Base-by-base conservation (phyloP, 139 green algal genomes). In the Chlamydomonas eustigma region DNA sequence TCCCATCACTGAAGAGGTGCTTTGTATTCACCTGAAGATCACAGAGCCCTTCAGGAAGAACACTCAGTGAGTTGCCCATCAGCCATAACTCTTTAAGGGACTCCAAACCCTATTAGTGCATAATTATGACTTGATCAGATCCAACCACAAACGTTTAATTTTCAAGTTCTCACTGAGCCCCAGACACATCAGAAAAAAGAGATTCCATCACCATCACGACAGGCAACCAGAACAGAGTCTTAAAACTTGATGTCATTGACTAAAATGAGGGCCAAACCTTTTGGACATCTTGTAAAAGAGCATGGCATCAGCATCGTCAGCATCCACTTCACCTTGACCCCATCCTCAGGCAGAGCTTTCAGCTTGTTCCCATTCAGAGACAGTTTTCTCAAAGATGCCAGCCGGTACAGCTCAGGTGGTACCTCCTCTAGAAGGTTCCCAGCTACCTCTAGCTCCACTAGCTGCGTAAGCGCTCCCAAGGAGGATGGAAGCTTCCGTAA, bases 341-440 rank as follows among this genome's bases (percentile, higher is more conserved):
- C 44, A 32, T 80, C 24, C 37, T 74, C 63, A 0, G 89, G 89
- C 67, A 93, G 81, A 25, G 33, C 12, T 0, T 77, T 66, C 30
- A 94, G 79, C 33, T 39, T 50, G 81, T 94, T 93, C 66, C 88
- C 90, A 35, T 93, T 84, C 65, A 94, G 72, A 38, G 70, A 85
- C 36, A 94, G 73, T 74, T 84, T 84, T 50, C 82, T 39, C 58
- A 94, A 73, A 1, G 37, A 68, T n/a, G n/a, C 76, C 44, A 93
- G 76, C 18, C 52, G 64, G 2, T 65, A 81, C 0, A 94, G 44
- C 25, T 74, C 44, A 0, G 71, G 37, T 1, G 91, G 91, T 71
- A 96, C 50, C 18, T 25, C 30, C 28, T n/a, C 5, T 25, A 96
- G 81, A 6, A 18, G 25, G 78, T 92, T 92, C 71, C 84, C 88